Evolutionary conservation across 768 basidiomycete species (phyloP).

Genomic region (Chalciporus sphaerocephalus): DNA sequence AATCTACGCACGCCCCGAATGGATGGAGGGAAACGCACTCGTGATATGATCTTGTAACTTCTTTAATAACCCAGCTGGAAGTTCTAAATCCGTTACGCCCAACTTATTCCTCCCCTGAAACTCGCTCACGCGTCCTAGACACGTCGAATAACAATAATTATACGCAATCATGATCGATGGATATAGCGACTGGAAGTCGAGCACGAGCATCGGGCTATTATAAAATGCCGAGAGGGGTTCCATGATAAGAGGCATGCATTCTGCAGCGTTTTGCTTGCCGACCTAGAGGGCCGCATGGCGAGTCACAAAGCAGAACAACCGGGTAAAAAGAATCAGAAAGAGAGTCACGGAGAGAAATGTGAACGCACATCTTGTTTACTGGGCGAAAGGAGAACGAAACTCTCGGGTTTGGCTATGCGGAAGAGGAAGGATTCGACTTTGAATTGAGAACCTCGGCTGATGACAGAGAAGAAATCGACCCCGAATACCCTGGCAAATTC

Average conservation of each 20-base stretch:
- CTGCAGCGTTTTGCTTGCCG: constrained; percentile 92
- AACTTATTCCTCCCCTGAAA: constrained; percentile 88
- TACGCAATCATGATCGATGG: constrained; percentile 99
- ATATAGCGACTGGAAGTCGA: constrained; percentile 96
- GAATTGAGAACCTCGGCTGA: constrained; percentile 94
- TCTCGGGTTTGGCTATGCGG: constrained; percentile 94
- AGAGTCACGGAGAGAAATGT: background rate
- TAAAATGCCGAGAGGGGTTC: constrained; percentile 94
- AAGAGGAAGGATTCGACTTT: constrained; percentile 99
- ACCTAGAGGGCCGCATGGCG: too few relatives aligned
- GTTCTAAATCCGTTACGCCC: constrained; percentile 72
- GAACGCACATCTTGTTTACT: constrained; percentile 72
- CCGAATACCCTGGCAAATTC: constrained; percentile 98
- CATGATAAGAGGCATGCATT: constrained; percentile 93
- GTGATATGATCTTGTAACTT: constrained; percentile 72
- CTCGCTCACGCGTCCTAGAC: constrained; percentile 81
- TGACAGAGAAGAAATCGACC: constrained; percentile 93
- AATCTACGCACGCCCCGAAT: too few relatives aligned
- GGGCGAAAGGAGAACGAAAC: constrained; percentile 85
- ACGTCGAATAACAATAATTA: constrained; percentile 96
- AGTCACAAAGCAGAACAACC: too few relatives aligned
- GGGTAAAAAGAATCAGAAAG: too few relatives aligned
- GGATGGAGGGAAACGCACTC: constrained; percentile 40
- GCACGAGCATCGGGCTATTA: constrained; percentile 83
- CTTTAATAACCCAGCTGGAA: constrained; percentile 63